Conservation (phyloP, 306 rosid species). For the Astragalus glycyphyllos region DNA sequence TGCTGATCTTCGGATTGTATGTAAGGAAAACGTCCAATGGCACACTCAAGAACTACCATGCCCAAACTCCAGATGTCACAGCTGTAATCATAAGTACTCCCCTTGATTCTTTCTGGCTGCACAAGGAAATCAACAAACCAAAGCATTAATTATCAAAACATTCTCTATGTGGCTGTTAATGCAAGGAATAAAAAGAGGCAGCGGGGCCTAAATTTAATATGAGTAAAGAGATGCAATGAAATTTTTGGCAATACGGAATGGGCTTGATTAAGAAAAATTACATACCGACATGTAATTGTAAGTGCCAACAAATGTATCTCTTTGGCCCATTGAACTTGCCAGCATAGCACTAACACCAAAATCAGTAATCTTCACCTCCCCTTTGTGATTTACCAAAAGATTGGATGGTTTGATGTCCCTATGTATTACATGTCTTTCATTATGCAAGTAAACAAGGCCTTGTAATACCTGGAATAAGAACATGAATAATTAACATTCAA, state of each 20-base stretch:
- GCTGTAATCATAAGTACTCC: constrained; percentile 91
- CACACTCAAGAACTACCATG: constrained; percentile 96
- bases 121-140: constrained; percentile 44
- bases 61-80: constrained; percentile 98
- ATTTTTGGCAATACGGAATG: constrained; percentile 29
- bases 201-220: constrained; percentile 14
- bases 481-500: constrained; percentile 36
- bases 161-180: background rate
- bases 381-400: constrained; percentile 92
- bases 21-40: constrained; percentile 94
- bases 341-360: constrained; percentile 98
- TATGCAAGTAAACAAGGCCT: constrained; percentile 95
- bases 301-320: constrained; percentile 98
- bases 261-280: constrained; percentile 36
- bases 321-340: constrained; percentile 96
- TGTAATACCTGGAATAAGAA: constrained; percentile 73
- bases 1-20: constrained; percentile 91
- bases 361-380: constrained; percentile 98
- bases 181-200: background rate
- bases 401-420: constrained; percentile 98
- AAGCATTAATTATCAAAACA: constrained; percentile 25
- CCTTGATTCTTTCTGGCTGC: constrained; percentile 96
- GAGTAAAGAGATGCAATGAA: background rate
- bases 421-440: constrained; percentile 92
- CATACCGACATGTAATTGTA: constrained; percentile 99